Evolutionary conservation across 2,329 filamentous ascomycete species (phyloP).

Genomic region (Microcyclosporella mali): DNA sequence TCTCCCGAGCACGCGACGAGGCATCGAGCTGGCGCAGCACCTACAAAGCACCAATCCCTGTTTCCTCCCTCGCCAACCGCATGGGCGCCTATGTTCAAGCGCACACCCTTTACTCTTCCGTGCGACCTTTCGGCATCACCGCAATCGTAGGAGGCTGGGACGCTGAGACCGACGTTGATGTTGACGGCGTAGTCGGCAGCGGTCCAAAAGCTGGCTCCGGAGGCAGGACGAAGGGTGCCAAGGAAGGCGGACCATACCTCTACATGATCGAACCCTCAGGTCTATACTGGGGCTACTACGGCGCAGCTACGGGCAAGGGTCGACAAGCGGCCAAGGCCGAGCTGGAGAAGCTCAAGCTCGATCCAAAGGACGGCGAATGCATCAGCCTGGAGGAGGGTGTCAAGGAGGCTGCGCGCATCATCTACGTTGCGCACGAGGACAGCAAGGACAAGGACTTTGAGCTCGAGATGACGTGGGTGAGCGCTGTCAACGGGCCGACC

Average conservation of each 20-base stretch:
- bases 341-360: conserved; percentile 91
- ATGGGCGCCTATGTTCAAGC: conserved; percentile 96
- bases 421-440: conserved; percentile 95
- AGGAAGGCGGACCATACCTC: conserved; percentile 81
- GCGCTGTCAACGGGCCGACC: conserved; percentile 73
- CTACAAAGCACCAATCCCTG: conserved; percentile 92
- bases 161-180: conserved; percentile 73
- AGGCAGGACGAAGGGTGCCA: conserved; percentile 68
- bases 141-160: conserved; percentile 93
- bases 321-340: conserved; percentile 95
- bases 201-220: conserved; percentile 75
- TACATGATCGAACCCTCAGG: conserved; percentile 99
- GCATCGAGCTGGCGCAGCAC: conserved; percentile 82
- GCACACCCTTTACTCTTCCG: conserved; percentile 94
- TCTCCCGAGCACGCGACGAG: conserved; percentile 90
- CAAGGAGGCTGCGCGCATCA: conserved; percentile 94
- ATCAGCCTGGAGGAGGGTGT: conserved; percentile 80
- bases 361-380: conserved; percentile 53
- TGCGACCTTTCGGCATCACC: conserved; percentile 93
- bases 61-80: conserved; percentile 78
- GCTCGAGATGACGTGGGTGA: conserved; percentile 99
- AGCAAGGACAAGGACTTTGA: conserved; percentile 99
- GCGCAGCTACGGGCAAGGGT: conserved; percentile 93
- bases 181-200: conserved; percentile 83
- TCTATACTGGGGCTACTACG: conserved; percentile 98